Percentiles rank a stretch among this genome's conserved stretches.
Evolutionary conservation across 2,329 filamentous ascomycete genomes (phyloP).

Genomic region (Pleurostoma richardsiae): DNA sequence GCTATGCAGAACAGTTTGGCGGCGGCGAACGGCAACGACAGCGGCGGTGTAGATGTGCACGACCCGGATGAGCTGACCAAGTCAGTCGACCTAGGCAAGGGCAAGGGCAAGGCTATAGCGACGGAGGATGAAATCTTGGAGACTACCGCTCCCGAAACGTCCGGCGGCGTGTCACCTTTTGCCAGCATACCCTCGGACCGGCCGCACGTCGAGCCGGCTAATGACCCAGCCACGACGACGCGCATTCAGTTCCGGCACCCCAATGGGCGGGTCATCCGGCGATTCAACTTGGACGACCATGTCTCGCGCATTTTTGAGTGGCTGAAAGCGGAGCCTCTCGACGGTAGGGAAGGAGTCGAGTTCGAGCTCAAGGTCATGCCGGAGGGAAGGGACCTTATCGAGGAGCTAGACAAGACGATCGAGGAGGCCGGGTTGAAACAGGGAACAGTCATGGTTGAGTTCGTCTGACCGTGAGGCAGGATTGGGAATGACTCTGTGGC

Average conservation of each 20-base stretch:
- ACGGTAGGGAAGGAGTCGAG: constrained; percentile 69
- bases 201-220: constrained; percentile 73
- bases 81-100: constrained; percentile 44
- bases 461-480: constrained; percentile 46
- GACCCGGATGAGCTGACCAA: constrained; percentile 90
- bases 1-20: constrained; percentile 85
- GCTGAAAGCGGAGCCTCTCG: constrained; percentile 83
- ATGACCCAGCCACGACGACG: constrained; percentile 67
- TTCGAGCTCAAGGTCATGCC: constrained; percentile 87
- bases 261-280: constrained; percentile 76
- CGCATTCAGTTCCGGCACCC: constrained; percentile 91
- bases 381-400: constrained; percentile 75
- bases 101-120: constrained; percentile 42
- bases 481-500: constrained; percentile 12
- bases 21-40: constrained; percentile 33
- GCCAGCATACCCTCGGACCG: constrained; percentile 64
- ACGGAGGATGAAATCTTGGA: constrained; percentile 27
- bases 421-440: constrained; percentile 83
- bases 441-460: constrained; percentile 93
- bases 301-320: constrained; percentile 90
- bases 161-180: constrained; percentile 47
- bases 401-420: constrained; percentile 67
- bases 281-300: constrained; percentile 72
- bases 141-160: constrained; percentile 16
- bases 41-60: constrained; percentile 48